These are phyloP conservation scores for Lumnitzera racemosa DNA, from an alignment of 345 rosid species.

Conservation along the genomic window DNA sequence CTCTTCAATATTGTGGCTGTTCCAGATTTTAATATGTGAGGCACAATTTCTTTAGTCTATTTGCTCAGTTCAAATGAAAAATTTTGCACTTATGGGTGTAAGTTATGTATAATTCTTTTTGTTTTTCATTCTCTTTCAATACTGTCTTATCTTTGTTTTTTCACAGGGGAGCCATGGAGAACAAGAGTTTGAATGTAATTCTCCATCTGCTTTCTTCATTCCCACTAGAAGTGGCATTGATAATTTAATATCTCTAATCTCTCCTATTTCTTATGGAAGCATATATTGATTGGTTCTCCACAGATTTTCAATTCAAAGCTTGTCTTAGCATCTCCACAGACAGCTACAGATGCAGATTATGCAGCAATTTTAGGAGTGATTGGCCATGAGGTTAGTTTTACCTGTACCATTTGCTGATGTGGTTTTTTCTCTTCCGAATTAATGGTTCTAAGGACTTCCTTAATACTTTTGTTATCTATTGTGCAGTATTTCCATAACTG, in stretches of 20 bases:
- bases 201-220: neutral
- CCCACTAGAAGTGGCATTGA: conserved; percentile 3
- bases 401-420: neutral
- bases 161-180: conserved; percentile 99
- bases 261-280: conserved; percentile 6
- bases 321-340: conserved; percentile 96
- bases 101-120: neutral
- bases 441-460: conserved; percentile 7
- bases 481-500: conserved; percentile 99
- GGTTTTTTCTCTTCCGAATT: neutral
- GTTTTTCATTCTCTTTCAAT: neutral
- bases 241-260: neutral
- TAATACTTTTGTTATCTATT: conserved; percentile 12
- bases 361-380: conserved; percentile 96
- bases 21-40: conserved; percentile 98
- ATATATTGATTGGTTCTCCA: conserved; percentile 17
- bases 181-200: conserved; percentile 93
- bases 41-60: neutral
- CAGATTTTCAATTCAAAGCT: conserved; percentile 98
- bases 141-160: conserved; percentile 7
- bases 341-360: conserved; percentile 93
- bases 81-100: conserved; percentile 1
- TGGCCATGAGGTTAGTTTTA: conserved; percentile 81
- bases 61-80: neutral
- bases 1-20: conserved; percentile 98